Evolutionary conservation across 148 eudicot genomes (phyloP).

Genomic region (Camellia lanceoleosa): DNA sequence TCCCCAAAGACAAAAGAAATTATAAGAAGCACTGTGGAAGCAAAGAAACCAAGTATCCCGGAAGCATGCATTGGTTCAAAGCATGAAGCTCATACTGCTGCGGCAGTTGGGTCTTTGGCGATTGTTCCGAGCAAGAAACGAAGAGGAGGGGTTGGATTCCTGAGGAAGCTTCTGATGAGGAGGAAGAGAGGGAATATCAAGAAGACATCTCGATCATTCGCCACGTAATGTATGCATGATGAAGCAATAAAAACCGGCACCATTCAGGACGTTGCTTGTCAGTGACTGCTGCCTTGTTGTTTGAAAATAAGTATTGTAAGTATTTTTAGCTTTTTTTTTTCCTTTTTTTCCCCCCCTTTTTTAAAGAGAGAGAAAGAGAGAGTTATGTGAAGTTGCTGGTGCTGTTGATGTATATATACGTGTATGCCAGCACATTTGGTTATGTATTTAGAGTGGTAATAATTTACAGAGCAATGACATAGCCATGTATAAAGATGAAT

Average conservation of each 20-base stretch:
- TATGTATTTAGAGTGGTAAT: too few species aligned
- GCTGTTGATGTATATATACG: too few species aligned
- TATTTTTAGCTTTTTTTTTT: background rate
- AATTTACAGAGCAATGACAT: too few species aligned
- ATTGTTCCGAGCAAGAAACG: slow-evolving; percentile 51
- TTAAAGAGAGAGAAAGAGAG: too few species aligned
- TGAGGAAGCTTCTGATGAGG: slow-evolving; percentile 60
- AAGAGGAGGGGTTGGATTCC: slow-evolving; percentile 54
- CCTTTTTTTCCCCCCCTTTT: too few species aligned
- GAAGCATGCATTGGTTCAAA: slow-evolving; percentile 11
- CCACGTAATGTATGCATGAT: background rate
- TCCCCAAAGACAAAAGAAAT: slow-evolving; percentile 32
- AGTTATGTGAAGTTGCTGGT: too few species aligned
- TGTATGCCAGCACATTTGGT: too few species aligned
- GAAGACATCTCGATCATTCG: slow-evolving; percentile 33
- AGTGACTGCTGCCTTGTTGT: background rate
- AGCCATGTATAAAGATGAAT: too few species aligned
- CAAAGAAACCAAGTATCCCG: slow-evolving; percentile 16
- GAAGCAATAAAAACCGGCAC: background rate
- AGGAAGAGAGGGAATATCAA: slow-evolving; percentile 52
- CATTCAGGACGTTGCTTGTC: background rate
- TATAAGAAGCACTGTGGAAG: slow-evolving; percentile 22
- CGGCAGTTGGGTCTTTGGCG: slow-evolving; percentile 30
- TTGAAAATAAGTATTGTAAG: background rate
- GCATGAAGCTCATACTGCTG: too few species aligned